Evolutionary conservation across 2,329 filamentous ascomycete genomes (phyloP).

Genomic region (Exophiala xenobiotica): DNA sequence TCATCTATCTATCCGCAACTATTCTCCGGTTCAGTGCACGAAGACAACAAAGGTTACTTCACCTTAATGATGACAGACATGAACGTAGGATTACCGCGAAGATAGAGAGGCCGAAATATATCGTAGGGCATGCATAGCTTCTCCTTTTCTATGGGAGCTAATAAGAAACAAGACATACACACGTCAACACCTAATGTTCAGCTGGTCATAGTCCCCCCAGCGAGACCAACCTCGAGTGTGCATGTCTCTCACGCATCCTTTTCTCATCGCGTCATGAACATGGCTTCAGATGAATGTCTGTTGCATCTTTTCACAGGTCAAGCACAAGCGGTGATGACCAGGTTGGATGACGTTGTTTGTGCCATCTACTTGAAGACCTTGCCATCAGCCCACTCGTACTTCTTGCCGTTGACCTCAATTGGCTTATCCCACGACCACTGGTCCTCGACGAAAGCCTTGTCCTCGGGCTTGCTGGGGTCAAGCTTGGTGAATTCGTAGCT

Average conservation of each 20-base stretch:
- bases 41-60: too few relatives aligned
- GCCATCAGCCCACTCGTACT: slow-evolving; percentile 82
- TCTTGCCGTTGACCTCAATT: slow-evolving; percentile 77
- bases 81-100: too few relatives aligned
- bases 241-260: not conserved
- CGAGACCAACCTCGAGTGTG: not conserved
- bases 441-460: slow-evolving; percentile 80
- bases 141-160: too few relatives aligned
- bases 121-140: too few relatives aligned
- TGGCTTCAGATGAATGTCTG: not conserved
- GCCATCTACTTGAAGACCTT: slow-evolving; percentile 95
- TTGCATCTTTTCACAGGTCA: not conserved
- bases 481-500: slow-evolving; percentile 97
- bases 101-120: too few relatives aligned
- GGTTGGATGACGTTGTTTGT: not conserved
- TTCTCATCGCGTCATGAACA: not conserved
- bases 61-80: too few relatives aligned
- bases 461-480: slow-evolving; percentile 79
- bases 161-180: not conserved
- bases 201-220: not conserved
- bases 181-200: not conserved
- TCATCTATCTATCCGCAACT: too few relatives aligned
- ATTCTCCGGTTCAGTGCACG: too few relatives aligned
- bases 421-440: slow-evolving; percentile 93
- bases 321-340: not conserved